Percentiles rank a stretch among this genome's conserved stretches.
These are phyloP conservation scores for Aspergillus ruber DNA, from an alignment of 2,329 filamentous ascomycete species.

Conservation along the genomic window DNA sequence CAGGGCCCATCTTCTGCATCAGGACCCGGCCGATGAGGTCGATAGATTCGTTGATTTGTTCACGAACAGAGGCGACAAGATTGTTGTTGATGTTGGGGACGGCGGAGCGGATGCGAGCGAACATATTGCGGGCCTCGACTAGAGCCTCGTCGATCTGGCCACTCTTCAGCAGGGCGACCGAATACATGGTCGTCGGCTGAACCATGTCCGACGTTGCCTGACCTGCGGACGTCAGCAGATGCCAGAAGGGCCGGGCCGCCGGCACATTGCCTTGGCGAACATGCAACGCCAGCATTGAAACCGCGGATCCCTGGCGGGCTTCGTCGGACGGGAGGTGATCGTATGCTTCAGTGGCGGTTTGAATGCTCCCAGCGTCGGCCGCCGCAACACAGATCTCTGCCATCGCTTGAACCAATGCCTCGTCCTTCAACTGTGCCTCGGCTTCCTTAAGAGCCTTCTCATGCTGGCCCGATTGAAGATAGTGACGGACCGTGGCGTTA, in stretches of 20 bases:
- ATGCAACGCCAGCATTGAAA: constrained; percentile 80
- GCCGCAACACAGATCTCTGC: constrained; percentile 67
- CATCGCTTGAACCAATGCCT: constrained; percentile 58
- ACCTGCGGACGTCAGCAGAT: constrained; percentile 56
- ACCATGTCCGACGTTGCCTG: constrained; percentile 61
- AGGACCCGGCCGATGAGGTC: constrained; percentile 60
- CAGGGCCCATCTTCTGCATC: constrained; percentile 42
- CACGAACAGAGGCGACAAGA: constrained; percentile 52
- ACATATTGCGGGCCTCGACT: constrained; percentile 75
- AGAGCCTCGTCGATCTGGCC: constrained; percentile 79
- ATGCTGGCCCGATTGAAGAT: constrained; percentile 64
- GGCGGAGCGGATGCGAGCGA: constrained; percentile 67
- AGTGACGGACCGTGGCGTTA: constrained; percentile 71
- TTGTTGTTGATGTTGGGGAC: constrained; percentile 42
- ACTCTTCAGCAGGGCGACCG: constrained; percentile 77
- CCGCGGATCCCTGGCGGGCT: constrained; percentile 53
- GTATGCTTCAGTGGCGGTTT: constrained; percentile 63
- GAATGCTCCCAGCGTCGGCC: constrained; percentile 69
- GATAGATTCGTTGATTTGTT: constrained; percentile 81
- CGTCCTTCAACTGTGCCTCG: constrained; percentile 51
- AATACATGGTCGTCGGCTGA: constrained; percentile 85
- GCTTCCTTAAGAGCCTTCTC: constrained; percentile 69
- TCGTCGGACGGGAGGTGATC: constrained; percentile 50
- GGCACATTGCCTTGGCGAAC: constrained; percentile 74
- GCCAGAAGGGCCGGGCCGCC: constrained; percentile 74